Conservation (phyloP, 192 early-diverging fungal genomes). For the Linnemannia elongata region DNA sequence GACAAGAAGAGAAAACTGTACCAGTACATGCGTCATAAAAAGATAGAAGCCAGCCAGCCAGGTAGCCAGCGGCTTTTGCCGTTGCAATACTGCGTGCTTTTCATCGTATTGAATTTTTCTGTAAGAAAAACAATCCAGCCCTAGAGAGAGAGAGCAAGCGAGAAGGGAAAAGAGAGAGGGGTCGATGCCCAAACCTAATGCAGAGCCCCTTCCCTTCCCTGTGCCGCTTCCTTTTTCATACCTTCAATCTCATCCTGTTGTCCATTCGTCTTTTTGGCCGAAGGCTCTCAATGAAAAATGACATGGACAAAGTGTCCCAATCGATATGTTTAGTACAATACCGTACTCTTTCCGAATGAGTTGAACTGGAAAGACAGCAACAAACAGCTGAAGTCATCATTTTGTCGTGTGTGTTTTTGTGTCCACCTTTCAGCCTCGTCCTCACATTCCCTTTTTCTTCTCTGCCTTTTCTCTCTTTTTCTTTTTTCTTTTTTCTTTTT, state of each 20-base stretch:
- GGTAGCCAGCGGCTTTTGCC: not conserved
- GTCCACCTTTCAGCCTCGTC: not conserved
- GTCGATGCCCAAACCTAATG: conserved; percentile 9
- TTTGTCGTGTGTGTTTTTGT: conserved; percentile 2
- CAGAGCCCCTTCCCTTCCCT: not conserved
- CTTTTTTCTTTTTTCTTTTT: conserved; percentile 3
- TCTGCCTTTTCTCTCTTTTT: not conserved
- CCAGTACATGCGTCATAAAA: not conserved
- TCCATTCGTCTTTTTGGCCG: not conserved
- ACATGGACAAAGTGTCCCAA: not conserved
- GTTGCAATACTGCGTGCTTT: not conserved
- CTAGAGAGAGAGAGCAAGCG: not conserved
- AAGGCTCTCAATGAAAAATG: conserved; percentile 9
- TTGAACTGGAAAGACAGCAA: not conserved
- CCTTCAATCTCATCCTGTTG: not conserved
- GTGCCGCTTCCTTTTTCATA: not conserved
- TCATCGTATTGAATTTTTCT: not conserved
- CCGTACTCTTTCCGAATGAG: not conserved
- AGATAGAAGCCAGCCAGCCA: too few relatives aligned
- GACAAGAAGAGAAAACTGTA: not conserved
- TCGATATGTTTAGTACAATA: not conserved
- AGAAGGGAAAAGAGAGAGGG: not conserved
- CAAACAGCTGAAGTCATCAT: not conserved
- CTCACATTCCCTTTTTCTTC: not conserved
- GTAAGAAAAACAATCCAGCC: not conserved